Conservation (phyloP, 345 rosid genomes). For the Heritiera littoralis region DNA sequence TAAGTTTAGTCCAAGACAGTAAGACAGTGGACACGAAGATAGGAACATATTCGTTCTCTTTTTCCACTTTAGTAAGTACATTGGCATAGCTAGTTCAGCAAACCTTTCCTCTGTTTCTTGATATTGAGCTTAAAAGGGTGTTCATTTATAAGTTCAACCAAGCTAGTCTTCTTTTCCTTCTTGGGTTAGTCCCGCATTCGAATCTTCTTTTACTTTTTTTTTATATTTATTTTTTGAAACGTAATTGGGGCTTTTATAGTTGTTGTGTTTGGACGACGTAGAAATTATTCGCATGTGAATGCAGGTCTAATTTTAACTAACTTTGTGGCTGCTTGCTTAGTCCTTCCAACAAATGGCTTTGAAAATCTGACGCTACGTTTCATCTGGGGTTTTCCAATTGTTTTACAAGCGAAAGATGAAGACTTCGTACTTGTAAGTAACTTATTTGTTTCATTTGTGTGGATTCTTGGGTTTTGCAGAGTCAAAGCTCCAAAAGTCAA, state of each 20-base stretch:
- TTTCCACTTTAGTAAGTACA: too few relatives aligned
- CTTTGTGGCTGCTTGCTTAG: background rate
- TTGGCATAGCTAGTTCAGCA: too few relatives aligned
- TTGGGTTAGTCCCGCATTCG: background rate
- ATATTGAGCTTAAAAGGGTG: too few relatives aligned
- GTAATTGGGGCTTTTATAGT: background rate
- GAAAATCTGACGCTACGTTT: background rate
- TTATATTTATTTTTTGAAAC: background rate
- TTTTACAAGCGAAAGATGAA: background rate
- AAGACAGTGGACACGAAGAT: background rate
- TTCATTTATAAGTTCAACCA: too few relatives aligned
- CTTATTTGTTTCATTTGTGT: slow-evolving; percentile 8
- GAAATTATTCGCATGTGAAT: background rate
- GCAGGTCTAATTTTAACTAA: background rate
- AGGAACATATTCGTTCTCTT: background rate
- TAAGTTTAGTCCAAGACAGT: background rate
- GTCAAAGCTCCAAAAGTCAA: slow-evolving; percentile 20
- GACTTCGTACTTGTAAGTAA: background rate
- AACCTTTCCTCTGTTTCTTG: background rate
- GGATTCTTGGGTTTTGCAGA: slow-evolving; percentile 33
- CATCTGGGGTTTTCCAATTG: background rate
- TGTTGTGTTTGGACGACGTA: background rate
- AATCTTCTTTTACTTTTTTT: background rate
- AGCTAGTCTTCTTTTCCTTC: background rate
- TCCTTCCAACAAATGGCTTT: background rate